These are phyloP conservation scores for Trichosporon faecale DNA, from an alignment of 1,284 basidiomycete genomes.

Conservation along the genomic window DNA sequence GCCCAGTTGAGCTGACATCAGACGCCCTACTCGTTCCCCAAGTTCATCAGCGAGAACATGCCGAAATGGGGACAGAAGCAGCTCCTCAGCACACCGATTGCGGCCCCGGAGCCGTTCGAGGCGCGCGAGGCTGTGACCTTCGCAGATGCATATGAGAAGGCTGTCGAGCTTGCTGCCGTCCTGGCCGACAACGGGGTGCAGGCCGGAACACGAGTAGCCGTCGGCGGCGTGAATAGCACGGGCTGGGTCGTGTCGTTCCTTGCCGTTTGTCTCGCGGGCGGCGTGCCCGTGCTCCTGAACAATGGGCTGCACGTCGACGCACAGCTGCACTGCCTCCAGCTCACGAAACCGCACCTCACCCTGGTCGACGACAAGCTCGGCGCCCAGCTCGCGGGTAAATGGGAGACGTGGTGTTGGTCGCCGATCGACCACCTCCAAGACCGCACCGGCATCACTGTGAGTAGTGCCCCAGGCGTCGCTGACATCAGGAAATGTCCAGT, in stretches of 20 bases:
- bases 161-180: slow-evolving; percentile 33
- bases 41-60: slow-evolving; percentile 29
- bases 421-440: slow-evolving; percentile 2
- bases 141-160: slow-evolving; percentile 28
- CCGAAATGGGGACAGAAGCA: slow-evolving; percentile 26
- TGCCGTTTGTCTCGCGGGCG: slow-evolving; percentile 41
- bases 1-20: slow-evolving; percentile 10
- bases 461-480: neutral
- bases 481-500: slow-evolving; percentile 7
- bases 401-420: slow-evolving; percentile 9
- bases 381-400: slow-evolving; percentile 25
- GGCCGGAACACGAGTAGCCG: slow-evolving; percentile 35
- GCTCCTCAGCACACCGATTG: slow-evolving; percentile 39
- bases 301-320: slow-evolving; percentile 23
- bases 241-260: slow-evolving; percentile 40
- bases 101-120: slow-evolving; percentile 16
- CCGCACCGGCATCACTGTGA: neutral
- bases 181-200: slow-evolving; percentile 35
- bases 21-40: slow-evolving; percentile 37
- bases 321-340: slow-evolving; percentile 34
- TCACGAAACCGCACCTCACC: slow-evolving; percentile 31
- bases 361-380: slow-evolving; percentile 38
- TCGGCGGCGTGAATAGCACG: slow-evolving; percentile 42
- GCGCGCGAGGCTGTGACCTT: slow-evolving; percentile 32
- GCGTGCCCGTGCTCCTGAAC: slow-evolving; percentile 40